Percentiles rank a stretch among this genome's conserved stretches.
phyloP scores from a whole-genome alignment of 768 basidiomycete species.

The Exidia glandulosa region DNA sequence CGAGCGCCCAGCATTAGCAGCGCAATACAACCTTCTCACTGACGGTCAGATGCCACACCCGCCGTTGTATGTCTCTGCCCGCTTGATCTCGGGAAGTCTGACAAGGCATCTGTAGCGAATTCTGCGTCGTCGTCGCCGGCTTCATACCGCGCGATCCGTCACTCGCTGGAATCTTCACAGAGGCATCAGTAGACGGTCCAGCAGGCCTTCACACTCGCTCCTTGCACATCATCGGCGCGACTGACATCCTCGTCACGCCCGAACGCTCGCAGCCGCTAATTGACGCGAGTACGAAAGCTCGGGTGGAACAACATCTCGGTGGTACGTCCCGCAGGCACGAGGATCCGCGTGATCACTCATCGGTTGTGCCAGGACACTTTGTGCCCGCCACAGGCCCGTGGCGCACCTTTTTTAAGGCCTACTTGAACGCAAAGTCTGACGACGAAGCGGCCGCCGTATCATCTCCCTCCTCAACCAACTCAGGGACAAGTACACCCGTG shows the following conservation, averaged over 20 bases:
- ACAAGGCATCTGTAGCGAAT: conserved; percentile 33
- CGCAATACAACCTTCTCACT: conserved; percentile 39
- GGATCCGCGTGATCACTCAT: background rate
- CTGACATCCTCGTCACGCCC: conserved; percentile 60
- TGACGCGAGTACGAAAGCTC: conserved; percentile 38
- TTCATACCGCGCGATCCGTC: conserved; percentile 44
- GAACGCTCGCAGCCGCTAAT: conserved; percentile 55
- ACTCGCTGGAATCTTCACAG: conserved; percentile 35
- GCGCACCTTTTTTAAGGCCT: conserved; percentile 64
- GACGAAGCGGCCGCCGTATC: background rate
- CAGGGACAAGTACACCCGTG: background rate
- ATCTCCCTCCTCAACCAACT: background rate
- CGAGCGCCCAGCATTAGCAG: conserved; percentile 40
- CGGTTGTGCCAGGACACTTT: conserved; percentile 52
- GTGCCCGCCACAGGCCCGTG: conserved; percentile 69
- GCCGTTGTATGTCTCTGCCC: conserved; percentile 43
- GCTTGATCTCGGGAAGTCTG: background rate
- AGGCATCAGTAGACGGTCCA: background rate
- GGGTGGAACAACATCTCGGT: conserved; percentile 70
- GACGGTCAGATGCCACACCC: conserved; percentile 59
- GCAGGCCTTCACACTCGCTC: conserved; percentile 56
- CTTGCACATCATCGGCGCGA: conserved; percentile 67
- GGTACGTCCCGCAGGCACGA: conserved; percentile 31
- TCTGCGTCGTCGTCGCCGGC: conserved; percentile 67
- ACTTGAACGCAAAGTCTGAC: conserved; percentile 23